Conservation (phyloP, 1,284 basidiomycete genomes). For the Ceraceosorus bombacis region DNA sequence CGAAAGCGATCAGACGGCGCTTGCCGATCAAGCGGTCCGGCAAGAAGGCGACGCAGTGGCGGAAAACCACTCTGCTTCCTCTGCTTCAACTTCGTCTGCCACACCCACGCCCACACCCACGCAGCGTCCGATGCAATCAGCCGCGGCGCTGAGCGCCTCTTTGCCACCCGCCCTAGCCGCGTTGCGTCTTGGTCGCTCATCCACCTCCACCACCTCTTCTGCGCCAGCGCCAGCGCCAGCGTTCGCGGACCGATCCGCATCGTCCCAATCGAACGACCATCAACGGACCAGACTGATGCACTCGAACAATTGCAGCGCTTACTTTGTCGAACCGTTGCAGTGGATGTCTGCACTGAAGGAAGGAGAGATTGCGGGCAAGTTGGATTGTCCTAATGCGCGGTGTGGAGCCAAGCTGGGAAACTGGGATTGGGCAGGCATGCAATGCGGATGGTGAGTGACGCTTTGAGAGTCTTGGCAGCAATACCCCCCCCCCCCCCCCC, state of each 20-base stretch:
- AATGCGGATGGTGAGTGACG: constrained; percentile 73
- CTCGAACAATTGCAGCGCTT: constrained; percentile 72
- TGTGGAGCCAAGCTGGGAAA: constrained; percentile 85
- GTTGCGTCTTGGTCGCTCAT: constrained; percentile 19
- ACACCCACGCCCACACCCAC: constrained; percentile 1
- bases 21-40: too few species aligned
- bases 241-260: not conserved
- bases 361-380: constrained; percentile 75
- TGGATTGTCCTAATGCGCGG: constrained; percentile 80
- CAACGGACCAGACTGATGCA: constrained; percentile 20
- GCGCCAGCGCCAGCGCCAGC: not conserved
- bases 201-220: not conserved
- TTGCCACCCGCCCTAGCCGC: constrained; percentile 39
- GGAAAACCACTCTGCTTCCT: not conserved
- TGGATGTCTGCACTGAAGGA: constrained; percentile 84
- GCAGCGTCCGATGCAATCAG: constrained; percentile 8
- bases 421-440: constrained; percentile 92
- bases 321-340: constrained; percentile 93
- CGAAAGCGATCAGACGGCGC: not conserved
- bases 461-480: not conserved
- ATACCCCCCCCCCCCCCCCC: not conserved
- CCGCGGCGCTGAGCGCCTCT: constrained; percentile 25
- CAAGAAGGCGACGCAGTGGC: too few species aligned
- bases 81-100: not conserved
- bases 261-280: not conserved